Conservation (phyloP, 75 land plant genomes). For the Isoetes taiwanensis region DNA sequence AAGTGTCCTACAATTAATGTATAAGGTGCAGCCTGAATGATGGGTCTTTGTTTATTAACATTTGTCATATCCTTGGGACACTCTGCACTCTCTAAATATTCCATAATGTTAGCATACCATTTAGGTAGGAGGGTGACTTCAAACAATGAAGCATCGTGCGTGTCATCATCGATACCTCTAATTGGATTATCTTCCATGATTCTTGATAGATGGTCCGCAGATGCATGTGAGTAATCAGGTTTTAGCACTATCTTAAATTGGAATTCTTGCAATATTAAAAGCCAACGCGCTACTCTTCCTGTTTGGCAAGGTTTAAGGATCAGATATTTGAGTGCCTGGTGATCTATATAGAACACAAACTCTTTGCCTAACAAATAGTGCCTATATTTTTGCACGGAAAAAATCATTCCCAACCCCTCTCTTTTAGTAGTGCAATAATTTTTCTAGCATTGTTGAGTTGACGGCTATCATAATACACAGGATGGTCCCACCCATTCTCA, state of each 20-base stretch:
- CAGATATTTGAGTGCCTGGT: background rate
- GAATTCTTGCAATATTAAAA: background rate
- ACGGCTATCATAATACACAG: background rate
- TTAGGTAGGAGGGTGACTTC: no score
- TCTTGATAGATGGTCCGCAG: no score
- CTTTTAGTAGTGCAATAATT: background rate
- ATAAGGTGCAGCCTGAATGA: no score
- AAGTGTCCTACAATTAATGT: no score
- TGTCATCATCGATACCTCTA: no score
- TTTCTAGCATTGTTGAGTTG: conserved; percentile 1
- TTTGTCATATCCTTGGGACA: no score
- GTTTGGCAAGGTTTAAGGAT: background rate
- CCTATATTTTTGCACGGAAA: background rate
- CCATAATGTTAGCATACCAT: no score
- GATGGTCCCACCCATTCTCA: background rate
- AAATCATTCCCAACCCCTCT: background rate
- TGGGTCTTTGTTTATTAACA: no score
- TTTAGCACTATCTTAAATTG: background rate
- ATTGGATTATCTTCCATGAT: no score
- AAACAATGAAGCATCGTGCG: no score
- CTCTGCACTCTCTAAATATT: no score
- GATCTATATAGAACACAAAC: background rate
- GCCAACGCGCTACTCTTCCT: background rate
- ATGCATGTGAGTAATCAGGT: no score
- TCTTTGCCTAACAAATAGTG: background rate